Evolutionary conservation across 306 rosid genomes (phyloP).

Genomic region (Herpetospermum pedunculosum): DNA sequence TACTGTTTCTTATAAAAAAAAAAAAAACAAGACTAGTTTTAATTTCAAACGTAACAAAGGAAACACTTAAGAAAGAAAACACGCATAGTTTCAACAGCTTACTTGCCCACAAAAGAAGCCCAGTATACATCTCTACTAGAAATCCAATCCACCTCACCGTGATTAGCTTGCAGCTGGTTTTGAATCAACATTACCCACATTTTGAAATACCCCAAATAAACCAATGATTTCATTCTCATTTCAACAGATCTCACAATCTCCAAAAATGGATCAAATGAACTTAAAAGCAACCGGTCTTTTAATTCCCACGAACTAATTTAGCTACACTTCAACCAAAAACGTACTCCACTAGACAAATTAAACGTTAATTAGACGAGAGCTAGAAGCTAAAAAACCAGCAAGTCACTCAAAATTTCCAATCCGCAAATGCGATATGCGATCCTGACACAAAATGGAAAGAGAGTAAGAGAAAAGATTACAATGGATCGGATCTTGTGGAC

Average conservation of each 20-base stretch:
- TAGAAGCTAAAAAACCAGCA: background rate
- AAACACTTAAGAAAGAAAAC: background rate
- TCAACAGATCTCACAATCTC: background rate
- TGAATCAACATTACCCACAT: background rate
- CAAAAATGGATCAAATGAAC: background rate
- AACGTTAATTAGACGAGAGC: background rate
- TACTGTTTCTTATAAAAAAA: too few relatives aligned
- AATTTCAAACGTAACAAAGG: background rate
- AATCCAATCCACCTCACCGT: background rate
- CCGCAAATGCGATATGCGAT: background rate
- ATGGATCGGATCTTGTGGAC: slow-evolving; percentile 80
- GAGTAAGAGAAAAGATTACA: slow-evolving; percentile 27
- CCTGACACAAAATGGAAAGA: background rate
- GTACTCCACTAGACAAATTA: background rate
- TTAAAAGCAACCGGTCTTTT: background rate
- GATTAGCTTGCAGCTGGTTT: background rate
- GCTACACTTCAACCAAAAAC: background rate
- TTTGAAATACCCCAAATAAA: background rate
- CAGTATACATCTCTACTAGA: background rate
- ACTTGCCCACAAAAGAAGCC: background rate
- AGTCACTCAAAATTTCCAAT: background rate
- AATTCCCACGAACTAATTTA: background rate
- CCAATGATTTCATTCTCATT: background rate
- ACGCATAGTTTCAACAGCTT: background rate
- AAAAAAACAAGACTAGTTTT: background rate